Conservation (phyloP, 2,329 filamentous ascomycete species). For the Chrysosporium keratinophilum region DNA sequence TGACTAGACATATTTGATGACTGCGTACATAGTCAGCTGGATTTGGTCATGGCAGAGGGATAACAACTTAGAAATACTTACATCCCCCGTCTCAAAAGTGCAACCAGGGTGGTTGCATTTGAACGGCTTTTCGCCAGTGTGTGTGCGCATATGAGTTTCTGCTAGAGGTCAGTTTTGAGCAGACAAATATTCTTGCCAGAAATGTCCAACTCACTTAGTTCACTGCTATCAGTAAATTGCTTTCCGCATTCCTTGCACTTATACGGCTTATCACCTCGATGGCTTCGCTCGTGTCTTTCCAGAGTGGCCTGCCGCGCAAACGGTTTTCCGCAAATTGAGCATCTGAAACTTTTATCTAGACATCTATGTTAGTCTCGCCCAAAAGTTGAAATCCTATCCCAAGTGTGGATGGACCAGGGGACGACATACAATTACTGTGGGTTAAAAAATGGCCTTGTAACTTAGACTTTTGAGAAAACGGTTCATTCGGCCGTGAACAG, state of each 20-base stretch:
- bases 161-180: slow-evolving; percentile 17
- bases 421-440: slow-evolving; percentile 34
- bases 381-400: neutral
- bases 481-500: slow-evolving; percentile 34
- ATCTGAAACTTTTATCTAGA: slow-evolving; percentile 35
- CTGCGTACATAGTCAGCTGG: slow-evolving; percentile 18
- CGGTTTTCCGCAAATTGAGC: slow-evolving; percentile 33
- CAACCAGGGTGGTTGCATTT: slow-evolving; percentile 36
- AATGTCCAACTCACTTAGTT: slow-evolving; percentile 27
- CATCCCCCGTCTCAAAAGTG: slow-evolving; percentile 36
- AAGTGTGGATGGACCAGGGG: neutral
- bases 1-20: slow-evolving; percentile 40
- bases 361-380: slow-evolving; percentile 3
- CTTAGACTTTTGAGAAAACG: slow-evolving; percentile 38
- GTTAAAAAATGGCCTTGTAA: slow-evolving; percentile 37
- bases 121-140: slow-evolving; percentile 37
- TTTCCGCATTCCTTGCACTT: slow-evolving; percentile 34
- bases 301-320: slow-evolving; percentile 37
- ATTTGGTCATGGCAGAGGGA: neutral
- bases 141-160: slow-evolving; percentile 37
- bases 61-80: slow-evolving; percentile 20
- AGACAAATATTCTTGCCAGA: neutral
- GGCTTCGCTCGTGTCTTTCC: slow-evolving; percentile 36
- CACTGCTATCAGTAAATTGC: slow-evolving; percentile 37
- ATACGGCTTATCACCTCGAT: slow-evolving; percentile 37